Base-by-base conservation (phyloP, 2,329 filamentous ascomycete species). In the Alternaria incomplexa region DNA sequence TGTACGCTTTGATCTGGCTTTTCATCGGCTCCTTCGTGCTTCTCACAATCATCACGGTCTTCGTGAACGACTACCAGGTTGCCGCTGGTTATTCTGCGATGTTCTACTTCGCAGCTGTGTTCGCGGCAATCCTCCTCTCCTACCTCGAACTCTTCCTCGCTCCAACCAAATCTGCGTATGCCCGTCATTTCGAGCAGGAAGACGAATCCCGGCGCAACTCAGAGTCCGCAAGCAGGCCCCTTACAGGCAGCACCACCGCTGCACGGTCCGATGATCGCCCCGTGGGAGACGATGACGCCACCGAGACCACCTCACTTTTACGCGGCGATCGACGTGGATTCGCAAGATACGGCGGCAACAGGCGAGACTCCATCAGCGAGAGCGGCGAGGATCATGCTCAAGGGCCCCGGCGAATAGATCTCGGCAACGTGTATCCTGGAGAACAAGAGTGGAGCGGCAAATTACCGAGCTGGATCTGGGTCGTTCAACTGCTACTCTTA, bases 391-490 rank as follows among this genome's bases (percentile, higher is more conserved):
- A 79, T 72, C 45, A 78, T 23, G 73, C 74, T 72, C 80, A 80
- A 68, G 58, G 65, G 68, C 65, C 75, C 61, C 81, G 85, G 7
- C 61, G 66, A 43, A 44, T 72, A 22, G 70, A 77, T 53, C 63
- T 77, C 32, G 75, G 74, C 30, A 64, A 69, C 43, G 64, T 73
- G 13, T 93, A 90, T 74, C 87, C 87, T 12, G 83, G 88, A 56
- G 96, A 98, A 76, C 96, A 98, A 79, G 82, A 86, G 13, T 99
- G 96, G 96, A 97, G 93, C 55, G 87, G 87, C 5, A 86, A 86
- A 40, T 82, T 98, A 57, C 93, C 93, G 1, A 88, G 86, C 47
- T 97, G 91, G 91, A 89, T 91, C 17, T 99, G 96, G 96, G 80
- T 96, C 45, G 71, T 97, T 17, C 94, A 99, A 73, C 90, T 97